Base-by-base conservation (phyloP, 371 early-diverging fungal species). In the Haplosporangium sp. region DNA sequence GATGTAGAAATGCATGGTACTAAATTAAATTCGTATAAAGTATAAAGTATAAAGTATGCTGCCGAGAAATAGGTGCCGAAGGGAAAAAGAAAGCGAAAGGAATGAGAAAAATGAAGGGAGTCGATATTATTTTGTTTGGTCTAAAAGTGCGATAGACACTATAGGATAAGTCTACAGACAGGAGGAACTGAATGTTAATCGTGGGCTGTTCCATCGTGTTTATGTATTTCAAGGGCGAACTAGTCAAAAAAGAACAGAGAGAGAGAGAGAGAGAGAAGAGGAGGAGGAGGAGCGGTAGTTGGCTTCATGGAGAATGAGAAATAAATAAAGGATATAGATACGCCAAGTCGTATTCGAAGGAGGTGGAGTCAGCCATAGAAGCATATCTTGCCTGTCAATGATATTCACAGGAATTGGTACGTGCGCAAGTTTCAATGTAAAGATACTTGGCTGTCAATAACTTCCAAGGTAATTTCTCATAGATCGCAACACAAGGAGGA, bases 1-100 rank as follows among this genome's bases (percentile, higher is more conserved):
- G 52, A 71, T 65, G 44, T 58, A 58, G 38, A 63, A 61, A 20
- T 71, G 74, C 74, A 78, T 78, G 20, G 20, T 58, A 37, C 56
- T 19, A 35, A 47, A 27, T 27, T 27, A 27, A 27, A 27, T 27
- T 27, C 27, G 27, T 15, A 15, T 45, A 34, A 8, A 10, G 11
- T 50, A 15, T 45, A 34, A 8, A 10, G 11, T 50, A 4, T 50
- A n/a, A 50, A 17, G 20, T 19, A 38, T 44, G 48, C 13, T 15
- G 8, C 55, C 20, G 34, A 55, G 55, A 3, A 8, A 10, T 55
- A 15, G 55, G 13, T 55, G 17, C 8, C 9, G 55, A 34, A 13
- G 8, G 13, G 2, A 55, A 55, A 8, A 3, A 55, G 27, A 9
- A 55, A 5, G 7, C 13, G 55, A n/a, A 20, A 53, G 27, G 53